Base-by-base conservation (phyloP, 306 rosid genomes). In the Vicia villosa region DNA sequence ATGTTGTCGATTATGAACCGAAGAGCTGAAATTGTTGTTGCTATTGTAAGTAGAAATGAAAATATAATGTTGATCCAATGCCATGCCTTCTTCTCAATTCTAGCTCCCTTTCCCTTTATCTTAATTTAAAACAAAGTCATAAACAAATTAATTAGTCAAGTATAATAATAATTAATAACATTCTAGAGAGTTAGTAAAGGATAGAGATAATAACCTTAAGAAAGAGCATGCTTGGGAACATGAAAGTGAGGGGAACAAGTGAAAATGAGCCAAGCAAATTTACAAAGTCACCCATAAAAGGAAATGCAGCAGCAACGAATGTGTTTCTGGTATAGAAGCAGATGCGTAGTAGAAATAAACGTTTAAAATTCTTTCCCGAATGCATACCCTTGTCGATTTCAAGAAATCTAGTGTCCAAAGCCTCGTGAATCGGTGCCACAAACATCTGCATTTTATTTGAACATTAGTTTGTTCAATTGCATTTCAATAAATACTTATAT, bases 231-330 rank as follows among this genome's bases (percentile, higher is more conserved):
- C 89, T 87, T 21, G 86, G 88, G 62, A 87, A 81, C 55, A 68
- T 38, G 70, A 85, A 87, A 52, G 93, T 87, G 0, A 87, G 80
- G 5, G 89, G 89, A 54, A 85, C 37, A 21, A 85, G 85, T 0
- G 85, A 41, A 45, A 85, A 83, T 5, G 88, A 83, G 28, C 88
- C 93, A 3, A 83, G 26, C 62, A 87, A 74, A 43, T 83, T 87
- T 17, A 87, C 83, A 37, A 87, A 87, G 52, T 87, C 86, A 6
- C 84, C 86, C 73, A 87, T 82, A 65, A 87, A 87, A 62, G 92
- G 89, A 62, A 87, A 51, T 13, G 86, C 87, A 1, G 89, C 86
- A 20, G 84, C 45, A 13, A 82, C 73, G 0, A 87, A 68, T 20
- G 86, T 82, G 17, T 84, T 87, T 9, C 68, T 76, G 1, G 70